Evolutionary conservation across 352 stramenopile genomes (phyloP).

Genomic region (Globisporangium radiosum): DNA sequence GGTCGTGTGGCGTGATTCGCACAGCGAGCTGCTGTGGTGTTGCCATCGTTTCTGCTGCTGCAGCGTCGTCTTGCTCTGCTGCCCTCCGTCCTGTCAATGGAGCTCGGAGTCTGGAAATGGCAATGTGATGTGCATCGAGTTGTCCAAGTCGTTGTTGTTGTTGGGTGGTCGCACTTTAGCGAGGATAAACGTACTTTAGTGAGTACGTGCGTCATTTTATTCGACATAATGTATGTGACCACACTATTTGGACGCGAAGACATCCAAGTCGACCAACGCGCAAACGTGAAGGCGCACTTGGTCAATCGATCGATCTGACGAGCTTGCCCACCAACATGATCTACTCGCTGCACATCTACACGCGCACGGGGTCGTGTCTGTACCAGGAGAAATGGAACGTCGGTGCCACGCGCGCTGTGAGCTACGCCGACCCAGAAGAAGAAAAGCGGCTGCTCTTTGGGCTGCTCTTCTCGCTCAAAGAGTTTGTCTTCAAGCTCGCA

Average conservation of each 20-base stretch:
- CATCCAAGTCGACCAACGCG: neutral
- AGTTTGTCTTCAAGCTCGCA: conserved; percentile 79
- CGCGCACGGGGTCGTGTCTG: conserved; percentile 80
- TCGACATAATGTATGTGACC: neutral
- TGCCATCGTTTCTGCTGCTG: conserved; percentile 10
- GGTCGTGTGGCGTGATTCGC: conserved; percentile 4
- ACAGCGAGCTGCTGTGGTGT: conserved; percentile 17
- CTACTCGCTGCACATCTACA: conserved; percentile 92
- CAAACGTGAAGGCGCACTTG: neutral
- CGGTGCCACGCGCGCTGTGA: conserved; percentile 46
- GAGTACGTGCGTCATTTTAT: neutral
- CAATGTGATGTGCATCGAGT: neutral
- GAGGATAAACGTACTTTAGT: neutral
- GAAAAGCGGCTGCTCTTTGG: conserved; percentile 90
- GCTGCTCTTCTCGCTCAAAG: conserved; percentile 90
- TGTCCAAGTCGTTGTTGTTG: neutral
- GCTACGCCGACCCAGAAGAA: conserved; percentile 79
- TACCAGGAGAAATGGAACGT: conserved; percentile 89
- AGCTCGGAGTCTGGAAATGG: neutral
- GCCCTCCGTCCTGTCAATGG: neutral
- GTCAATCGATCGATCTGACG: neutral
- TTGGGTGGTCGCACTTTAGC: too few species aligned
- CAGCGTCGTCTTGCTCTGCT: conserved; percentile 4
- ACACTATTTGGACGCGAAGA: neutral
- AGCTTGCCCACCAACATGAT: conserved; percentile 50